Evolutionary conservation across 2,329 filamentous ascomycete species (phyloP).

Genomic region (Fusarium pseudonygamai): DNA sequence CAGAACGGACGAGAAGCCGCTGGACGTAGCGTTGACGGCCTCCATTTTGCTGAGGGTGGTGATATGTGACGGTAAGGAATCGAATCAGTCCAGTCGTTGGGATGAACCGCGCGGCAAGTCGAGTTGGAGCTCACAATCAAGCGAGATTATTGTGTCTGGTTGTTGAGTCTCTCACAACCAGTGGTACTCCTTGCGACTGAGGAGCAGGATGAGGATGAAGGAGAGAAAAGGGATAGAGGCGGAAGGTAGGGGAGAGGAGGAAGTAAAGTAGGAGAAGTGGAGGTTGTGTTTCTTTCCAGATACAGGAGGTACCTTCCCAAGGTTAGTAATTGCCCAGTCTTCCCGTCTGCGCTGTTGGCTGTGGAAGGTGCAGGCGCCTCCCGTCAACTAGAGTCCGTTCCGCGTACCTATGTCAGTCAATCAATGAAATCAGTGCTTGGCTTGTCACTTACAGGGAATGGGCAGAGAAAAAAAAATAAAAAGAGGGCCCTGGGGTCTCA

Average conservation of each 20-base stretch:
- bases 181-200: conserved; percentile 26
- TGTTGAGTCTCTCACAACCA: conserved; percentile 24
- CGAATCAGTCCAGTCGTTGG: not conserved
- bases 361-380: conserved; percentile 15
- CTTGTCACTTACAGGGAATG: conserved; percentile 13
- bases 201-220: not conserved
- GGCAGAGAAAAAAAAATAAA: conserved; percentile 19
- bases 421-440: conserved; percentile 5
- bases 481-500: conserved; percentile 33
- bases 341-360: not conserved
- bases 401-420: not conserved
- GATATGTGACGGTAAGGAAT: conserved; percentile 3
- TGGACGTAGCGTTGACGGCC: conserved; percentile 69
- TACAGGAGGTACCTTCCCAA: conserved; percentile 9
- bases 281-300: conserved; percentile 25
- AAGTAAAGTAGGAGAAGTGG: conserved; percentile 26
- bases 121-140: conserved; percentile 16
- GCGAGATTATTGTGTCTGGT: conserved; percentile 3
- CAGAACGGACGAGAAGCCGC: conserved; percentile 72
- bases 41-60: conserved; percentile 53
- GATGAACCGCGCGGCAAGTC: conserved; percentile 16
- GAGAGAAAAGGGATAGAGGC: not conserved
- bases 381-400: not conserved
- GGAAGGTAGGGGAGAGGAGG: conserved; percentile 3
- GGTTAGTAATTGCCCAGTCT: conserved; percentile 31